These are phyloP conservation scores for Neurospora sp. DNA, from an alignment of 495 filamentous ascomycete species.

Conservation along the genomic window DNA sequence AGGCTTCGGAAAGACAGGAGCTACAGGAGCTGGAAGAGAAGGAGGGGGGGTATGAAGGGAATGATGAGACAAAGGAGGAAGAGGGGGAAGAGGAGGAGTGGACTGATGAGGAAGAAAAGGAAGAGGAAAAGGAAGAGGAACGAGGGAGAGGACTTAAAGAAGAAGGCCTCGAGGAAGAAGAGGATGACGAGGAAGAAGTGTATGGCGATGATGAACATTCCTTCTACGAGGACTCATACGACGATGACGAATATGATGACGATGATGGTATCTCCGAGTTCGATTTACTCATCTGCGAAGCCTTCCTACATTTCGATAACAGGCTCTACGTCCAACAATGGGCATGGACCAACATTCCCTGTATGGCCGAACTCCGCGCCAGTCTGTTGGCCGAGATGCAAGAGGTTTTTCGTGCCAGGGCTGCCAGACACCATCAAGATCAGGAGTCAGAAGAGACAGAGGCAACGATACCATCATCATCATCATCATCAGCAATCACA, in stretches of 20 bases:
- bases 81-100: not conserved
- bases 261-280: not conserved
- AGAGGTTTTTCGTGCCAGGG: not conserved
- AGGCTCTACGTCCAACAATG: not conserved
- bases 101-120: too few relatives aligned
- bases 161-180: not conserved
- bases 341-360: not conserved
- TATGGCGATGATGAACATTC: not conserved
- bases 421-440: not conserved
- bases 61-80: too few relatives aligned
- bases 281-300: not conserved
- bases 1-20: too few relatives aligned
- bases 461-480: not conserved
- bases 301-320: rapidly evolving
- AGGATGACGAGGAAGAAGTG: not conserved
- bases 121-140: too few relatives aligned
- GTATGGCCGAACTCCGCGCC: not conserved
- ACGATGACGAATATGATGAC: too few relatives aligned
- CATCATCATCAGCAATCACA: too few relatives aligned
- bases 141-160: not conserved
- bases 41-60: too few relatives aligned
- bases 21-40: too few relatives aligned
- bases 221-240: not conserved
- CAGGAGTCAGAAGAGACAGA: not conserved
- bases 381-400: not conserved